Conservation (phyloP, 345 rosid genomes). For the Limnanthes douglasii region DNA sequence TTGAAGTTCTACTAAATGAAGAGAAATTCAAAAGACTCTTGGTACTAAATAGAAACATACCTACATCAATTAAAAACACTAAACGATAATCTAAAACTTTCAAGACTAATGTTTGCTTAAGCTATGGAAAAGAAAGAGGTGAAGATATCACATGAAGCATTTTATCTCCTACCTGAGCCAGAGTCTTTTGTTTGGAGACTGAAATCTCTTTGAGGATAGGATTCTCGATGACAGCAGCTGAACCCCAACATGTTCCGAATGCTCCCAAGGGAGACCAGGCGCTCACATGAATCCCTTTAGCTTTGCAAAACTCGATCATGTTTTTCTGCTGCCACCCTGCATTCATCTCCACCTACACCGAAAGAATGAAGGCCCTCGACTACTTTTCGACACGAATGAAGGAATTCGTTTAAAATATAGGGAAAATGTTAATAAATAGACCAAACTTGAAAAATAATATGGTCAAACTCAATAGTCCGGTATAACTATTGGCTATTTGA, state of each 20-base stretch:
- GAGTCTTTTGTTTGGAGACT: background rate
- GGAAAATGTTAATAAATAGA: no score
- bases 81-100: background rate
- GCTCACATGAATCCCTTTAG: slow-evolving; percentile 21
- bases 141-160: background rate
- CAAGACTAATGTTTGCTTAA: no score
- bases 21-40: no score
- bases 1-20: no score
- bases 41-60: no score
- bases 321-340: slow-evolving; percentile 51
- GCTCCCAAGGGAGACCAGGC: slow-evolving; percentile 42
- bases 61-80: no score
- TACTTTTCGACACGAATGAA: no score
- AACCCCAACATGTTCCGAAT: slow-evolving; percentile 26
- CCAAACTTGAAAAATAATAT: no score
- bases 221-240: slow-evolving; percentile 37
- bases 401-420: no score
- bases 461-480: no score
- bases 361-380: no score
- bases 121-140: background rate
- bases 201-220: slow-evolving; percentile 22
- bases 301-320: slow-evolving; percentile 29
- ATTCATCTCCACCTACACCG: slow-evolving; percentile 39
- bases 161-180: background rate
- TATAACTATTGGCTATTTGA: no score